Evolutionary conservation across 208 protist species (phyloP).

Genomic region (Trypanosoma theileri): DNA sequence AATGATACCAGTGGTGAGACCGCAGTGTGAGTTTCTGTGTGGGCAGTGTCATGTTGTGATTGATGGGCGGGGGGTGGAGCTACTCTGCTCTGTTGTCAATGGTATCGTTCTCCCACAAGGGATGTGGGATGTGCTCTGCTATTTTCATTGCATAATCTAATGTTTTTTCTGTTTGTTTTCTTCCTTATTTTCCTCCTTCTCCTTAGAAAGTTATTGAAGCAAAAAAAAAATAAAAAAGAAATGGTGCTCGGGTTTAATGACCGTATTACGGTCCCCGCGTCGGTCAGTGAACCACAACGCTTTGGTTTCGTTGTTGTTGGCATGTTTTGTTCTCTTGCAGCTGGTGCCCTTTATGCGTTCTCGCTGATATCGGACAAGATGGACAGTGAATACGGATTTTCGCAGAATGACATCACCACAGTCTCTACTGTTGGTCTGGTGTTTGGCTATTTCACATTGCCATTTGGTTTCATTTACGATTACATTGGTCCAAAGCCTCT

Average conservation of each 20-base stretch:
- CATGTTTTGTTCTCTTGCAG: slow-evolving; percentile 52
- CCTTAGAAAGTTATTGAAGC: neutral
- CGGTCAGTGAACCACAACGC: slow-evolving; percentile 22
- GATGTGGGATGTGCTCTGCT: neutral
- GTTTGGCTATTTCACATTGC: slow-evolving; percentile 50
- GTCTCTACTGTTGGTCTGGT: slow-evolving; percentile 59
- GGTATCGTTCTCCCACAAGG: no score
- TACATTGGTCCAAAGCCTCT: slow-evolving; percentile 57
- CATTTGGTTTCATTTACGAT: slow-evolving; percentile 58
- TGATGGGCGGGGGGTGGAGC: no score
- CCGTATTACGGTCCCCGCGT: slow-evolving; percentile 6
- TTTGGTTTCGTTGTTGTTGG: slow-evolving; percentile 41
- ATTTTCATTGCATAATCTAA: neutral
- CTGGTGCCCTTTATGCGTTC: slow-evolving; percentile 42
- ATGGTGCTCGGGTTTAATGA: slow-evolving; percentile 25
- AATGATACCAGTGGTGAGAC: neutral
- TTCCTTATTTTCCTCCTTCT: neutral
- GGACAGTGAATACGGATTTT: slow-evolving; percentile 29
- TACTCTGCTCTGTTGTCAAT: no score
- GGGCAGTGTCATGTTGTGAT: no score
- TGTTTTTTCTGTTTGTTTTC: slow-evolving; percentile 14
- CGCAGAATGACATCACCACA: slow-evolving; percentile 54
- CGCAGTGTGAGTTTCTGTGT: no score
- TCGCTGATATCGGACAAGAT: slow-evolving; percentile 46
- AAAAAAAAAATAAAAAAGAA: slow-evolving; percentile 9